A percentile compares a stretch with the other conserved stretches of the same genome.
Evolutionary conservation across 192 early-diverging fungal species (phyloP).

Genomic region (Umbelopsis sp.): DNA sequence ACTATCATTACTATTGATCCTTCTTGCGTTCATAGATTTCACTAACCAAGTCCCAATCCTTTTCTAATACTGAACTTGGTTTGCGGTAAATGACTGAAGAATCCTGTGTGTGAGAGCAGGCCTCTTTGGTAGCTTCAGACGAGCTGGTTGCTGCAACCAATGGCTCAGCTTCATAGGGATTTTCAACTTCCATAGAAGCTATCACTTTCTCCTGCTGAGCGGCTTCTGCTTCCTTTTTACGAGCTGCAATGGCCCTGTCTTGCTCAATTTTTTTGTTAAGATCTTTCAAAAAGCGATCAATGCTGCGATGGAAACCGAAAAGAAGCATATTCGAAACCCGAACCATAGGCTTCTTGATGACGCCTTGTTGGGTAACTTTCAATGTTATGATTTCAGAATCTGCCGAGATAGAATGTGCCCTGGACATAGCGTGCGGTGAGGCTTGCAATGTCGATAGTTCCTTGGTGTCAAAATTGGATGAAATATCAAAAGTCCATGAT

Average conservation of each 20-base stretch:
- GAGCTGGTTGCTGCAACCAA: not conserved
- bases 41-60: conserved; percentile 41
- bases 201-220: not conserved
- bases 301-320: conserved; percentile 36
- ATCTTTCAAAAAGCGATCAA: conserved; percentile 43
- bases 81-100: not conserved
- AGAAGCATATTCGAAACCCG: conserved; percentile 29
- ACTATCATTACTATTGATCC: conserved; percentile 2
- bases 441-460: conserved; percentile 10
- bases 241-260: not conserved
- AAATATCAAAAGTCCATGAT: conserved; percentile 39
- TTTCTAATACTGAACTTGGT: conserved; percentile 16
- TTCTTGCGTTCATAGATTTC: conserved; percentile 39
- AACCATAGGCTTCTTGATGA: conserved; percentile 37
- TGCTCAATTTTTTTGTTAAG: conserved; percentile 28
- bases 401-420: not conserved
- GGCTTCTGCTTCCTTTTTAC: not conserved
- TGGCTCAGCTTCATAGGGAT: not conserved
- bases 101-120: not conserved
- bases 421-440: not conserved
- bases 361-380: conserved; percentile 39
- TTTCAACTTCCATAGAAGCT: not conserved
- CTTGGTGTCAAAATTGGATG: conserved; percentile 3
- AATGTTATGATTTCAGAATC: conserved; percentile 3
- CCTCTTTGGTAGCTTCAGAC: not conserved